phyloP scores from a whole-genome alignment of 805 yeast genomes.

The Ogataea ramenticola region DNA sequence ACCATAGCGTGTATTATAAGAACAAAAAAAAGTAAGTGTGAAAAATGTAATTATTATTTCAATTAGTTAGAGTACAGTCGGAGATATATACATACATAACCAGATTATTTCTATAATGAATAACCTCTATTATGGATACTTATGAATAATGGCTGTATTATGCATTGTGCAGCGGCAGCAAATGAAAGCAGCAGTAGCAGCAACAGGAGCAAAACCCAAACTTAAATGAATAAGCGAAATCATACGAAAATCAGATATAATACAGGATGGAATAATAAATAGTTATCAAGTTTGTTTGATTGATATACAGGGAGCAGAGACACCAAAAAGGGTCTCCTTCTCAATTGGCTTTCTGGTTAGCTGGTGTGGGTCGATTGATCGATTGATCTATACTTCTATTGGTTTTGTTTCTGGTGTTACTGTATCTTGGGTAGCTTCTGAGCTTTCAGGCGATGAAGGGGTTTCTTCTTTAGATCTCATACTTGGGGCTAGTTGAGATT shows the following conservation, averaged over 20 bases:
- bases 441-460: too few relatives aligned
- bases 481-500: constrained; percentile 14
- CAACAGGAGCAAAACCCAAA: background rate
- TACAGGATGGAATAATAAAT: background rate
- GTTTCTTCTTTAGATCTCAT: constrained; percentile 19
- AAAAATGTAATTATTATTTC: too few relatives aligned
- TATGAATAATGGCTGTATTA: background rate
- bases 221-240: background rate
- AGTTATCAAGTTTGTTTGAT: background rate
- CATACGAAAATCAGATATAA: background rate
- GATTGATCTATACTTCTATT: too few relatives aligned
- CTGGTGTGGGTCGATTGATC: too few relatives aligned
- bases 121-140: background rate
- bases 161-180: background rate
- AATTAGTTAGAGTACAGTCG: background rate
- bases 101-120: too few relatives aligned
- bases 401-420: background rate
- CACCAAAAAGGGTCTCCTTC: too few relatives aligned
- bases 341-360: too few relatives aligned
- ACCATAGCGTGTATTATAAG: too few relatives aligned
- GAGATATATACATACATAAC: too few relatives aligned
- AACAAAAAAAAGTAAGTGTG: too few relatives aligned
- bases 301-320: too few relatives aligned
- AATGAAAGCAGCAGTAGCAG: too few relatives aligned
- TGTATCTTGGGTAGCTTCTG: background rate